Base-by-base conservation (phyloP, 495 filamentous ascomycete genomes). In the Tuber brumale region DNA sequence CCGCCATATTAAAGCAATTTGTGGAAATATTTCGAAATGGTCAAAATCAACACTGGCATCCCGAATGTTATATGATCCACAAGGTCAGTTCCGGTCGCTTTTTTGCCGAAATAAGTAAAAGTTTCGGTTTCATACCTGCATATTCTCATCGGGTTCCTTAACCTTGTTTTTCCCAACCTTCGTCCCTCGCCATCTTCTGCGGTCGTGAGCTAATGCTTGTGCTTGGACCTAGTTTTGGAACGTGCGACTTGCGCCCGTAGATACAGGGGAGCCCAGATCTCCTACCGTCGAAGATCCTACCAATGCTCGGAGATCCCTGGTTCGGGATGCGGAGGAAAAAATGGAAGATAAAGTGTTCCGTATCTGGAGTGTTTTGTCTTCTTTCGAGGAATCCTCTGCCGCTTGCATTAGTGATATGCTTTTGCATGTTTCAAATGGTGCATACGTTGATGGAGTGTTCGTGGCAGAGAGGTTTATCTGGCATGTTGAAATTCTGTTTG, bases 1-100 rank as follows among this genome's bases (percentile, higher is more conserved):
- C 94, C 8, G 92, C 95, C n/a, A 99, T 99, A 74, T 87, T 99
- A 35, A 99, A 99, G 85, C 96, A 99, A 83, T 99, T 99, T 82
- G 96, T 99, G 41, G 95, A 99, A 84, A 97, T 99, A 76, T 98
- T 94, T 85, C 90, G 96, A 71, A 97, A 98, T 84, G 95, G 95
- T 0, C 91, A 96, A 83, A 97, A 98, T 82, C 96, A 99, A 83
- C 96, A 99, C 81, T 99, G 96, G 96, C 96, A 99, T 82, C 96
- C 96, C 4, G 96, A 99, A 84, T 99, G 96, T 84, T 99, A 99
- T 84, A 99, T 98, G 95, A 99, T 99, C 69, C 96, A 99, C 85
- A 99, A 99, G 81, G 82, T 83, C 46, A 48, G 81, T 80, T 72
- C 72, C 77, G 51, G 69, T 44, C 27, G 31, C 39, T 72, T 48